phyloP scores from a whole-genome alignment of 345 rosid species.

The Lagerstroemia speciosa region DNA sequence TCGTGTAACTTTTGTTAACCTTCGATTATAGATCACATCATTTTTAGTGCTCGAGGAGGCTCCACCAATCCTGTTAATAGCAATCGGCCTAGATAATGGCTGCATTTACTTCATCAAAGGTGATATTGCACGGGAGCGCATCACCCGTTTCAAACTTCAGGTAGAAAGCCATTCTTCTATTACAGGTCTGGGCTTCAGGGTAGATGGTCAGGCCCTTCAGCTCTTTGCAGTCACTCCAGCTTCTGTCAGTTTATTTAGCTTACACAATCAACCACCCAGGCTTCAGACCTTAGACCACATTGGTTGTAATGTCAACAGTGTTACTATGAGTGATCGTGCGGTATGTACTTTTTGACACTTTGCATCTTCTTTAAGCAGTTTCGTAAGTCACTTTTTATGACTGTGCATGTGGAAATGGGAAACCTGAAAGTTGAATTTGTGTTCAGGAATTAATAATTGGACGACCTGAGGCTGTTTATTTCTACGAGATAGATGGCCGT shows the following conservation, averaged over 20 bases:
- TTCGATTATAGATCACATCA: constrained; percentile 67
- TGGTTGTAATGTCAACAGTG: constrained; percentile 58
- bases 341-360: constrained; percentile 31
- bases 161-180: constrained; percentile 44
- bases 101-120: constrained; percentile 90
- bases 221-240: constrained; percentile 74
- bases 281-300: constrained; percentile 78
- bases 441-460: constrained; percentile 85
- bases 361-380: background rate
- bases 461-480: constrained; percentile 90
- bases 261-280: constrained; percentile 67
- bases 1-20: background rate
- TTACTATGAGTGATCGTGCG: constrained; percentile 86
- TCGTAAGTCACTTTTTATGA: background rate
- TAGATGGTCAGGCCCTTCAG: constrained; percentile 84
- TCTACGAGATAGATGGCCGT: constrained; percentile 96
- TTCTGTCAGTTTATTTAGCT: constrained; percentile 64
- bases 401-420: background rate
- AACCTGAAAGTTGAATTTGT: constrained; percentile 10
- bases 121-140: constrained; percentile 91
- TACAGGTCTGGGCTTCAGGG: constrained; percentile 77
- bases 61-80: constrained; percentile 85
- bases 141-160: constrained; percentile 80
- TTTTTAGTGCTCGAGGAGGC: constrained; percentile 92
- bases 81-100: constrained; percentile 82